Conservation (phyloP, 352 stramenopile genomes). For the Globisporangium cylindrosporum region DNA sequence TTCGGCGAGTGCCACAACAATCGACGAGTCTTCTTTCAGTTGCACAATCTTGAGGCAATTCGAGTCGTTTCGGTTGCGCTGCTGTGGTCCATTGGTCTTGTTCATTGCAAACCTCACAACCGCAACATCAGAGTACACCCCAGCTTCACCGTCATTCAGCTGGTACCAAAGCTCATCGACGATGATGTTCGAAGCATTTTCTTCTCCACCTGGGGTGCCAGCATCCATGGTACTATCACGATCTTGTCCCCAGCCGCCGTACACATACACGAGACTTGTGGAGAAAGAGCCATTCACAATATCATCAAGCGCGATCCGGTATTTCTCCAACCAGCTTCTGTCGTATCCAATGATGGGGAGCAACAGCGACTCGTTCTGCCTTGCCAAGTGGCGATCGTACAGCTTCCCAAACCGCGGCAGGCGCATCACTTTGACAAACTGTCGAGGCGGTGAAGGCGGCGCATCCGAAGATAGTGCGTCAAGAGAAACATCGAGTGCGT, state of each 20-base stretch:
- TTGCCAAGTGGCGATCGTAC: conserved; percentile 44
- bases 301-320: conserved; percentile 22
- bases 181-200: not conserved
- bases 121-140: conserved; percentile 13
- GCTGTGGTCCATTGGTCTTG: conserved; percentile 5
- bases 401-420: conserved; percentile 50
- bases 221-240: not conserved
- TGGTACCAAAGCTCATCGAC: conserved; percentile 54
- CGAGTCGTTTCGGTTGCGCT: not conserved
- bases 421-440: conserved; percentile 38
- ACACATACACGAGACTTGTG: conserved; percentile 50
- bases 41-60: conserved; percentile 21
- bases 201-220: not conserved
- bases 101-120: conserved; percentile 12
- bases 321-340: conserved; percentile 23
- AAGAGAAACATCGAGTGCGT: not conserved
- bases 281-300: conserved; percentile 35
- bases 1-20: conserved; percentile 28
- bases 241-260: conserved; percentile 20
- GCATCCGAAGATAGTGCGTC: not conserved
- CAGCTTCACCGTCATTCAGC: conserved; percentile 39
- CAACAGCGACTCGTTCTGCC: conserved; percentile 17
- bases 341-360: conserved; percentile 8
- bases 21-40: conserved; percentile 55
- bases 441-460: conserved; percentile 6